Conservation (phyloP, 116 monocot species). For the Zostera marina region DNA sequence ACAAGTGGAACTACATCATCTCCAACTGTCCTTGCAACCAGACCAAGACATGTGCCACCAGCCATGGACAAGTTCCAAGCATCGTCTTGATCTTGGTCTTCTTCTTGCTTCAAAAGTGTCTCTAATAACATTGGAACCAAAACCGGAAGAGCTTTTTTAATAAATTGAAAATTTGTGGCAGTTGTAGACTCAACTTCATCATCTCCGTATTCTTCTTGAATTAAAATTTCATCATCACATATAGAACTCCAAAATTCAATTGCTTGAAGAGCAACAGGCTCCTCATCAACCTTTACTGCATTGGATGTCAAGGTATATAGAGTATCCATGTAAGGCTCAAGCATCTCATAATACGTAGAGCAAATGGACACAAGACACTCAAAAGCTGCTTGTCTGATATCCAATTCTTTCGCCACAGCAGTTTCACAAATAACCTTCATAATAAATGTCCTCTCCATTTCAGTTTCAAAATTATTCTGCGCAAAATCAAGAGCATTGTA, state of each 20-base stretch:
- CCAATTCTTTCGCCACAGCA: slow-evolving; percentile 25
- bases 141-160: slow-evolving; percentile 38
- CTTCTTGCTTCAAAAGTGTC: slow-evolving; percentile 46
- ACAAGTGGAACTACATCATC: slow-evolving; percentile 67
- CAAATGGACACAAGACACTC: slow-evolving; percentile 47
- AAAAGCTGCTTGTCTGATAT: slow-evolving; percentile 32
- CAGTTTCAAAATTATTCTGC: slow-evolving; percentile 25
- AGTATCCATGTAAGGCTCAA: slow-evolving; percentile 29
- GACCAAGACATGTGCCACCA: slow-evolving; percentile 49
- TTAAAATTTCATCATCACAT: slow-evolving; percentile 52
- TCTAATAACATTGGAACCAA: slow-evolving; percentile 43
- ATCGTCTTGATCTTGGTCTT: slow-evolving; percentile 55
- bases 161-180: slow-evolving; percentile 17
- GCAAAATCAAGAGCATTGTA: slow-evolving; percentile 37
- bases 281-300: slow-evolving; percentile 39
- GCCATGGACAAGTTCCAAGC: slow-evolving; percentile 50
- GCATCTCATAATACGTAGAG: slow-evolving; percentile 33
- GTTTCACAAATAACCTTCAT: slow-evolving; percentile 57
- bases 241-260: slow-evolving; percentile 56
- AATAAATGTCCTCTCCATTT: slow-evolving; percentile 62
- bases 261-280: slow-evolving; percentile 45
- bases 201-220: slow-evolving; percentile 43
- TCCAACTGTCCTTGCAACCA: slow-evolving; percentile 60
- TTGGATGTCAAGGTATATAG: slow-evolving; percentile 35
- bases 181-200: slow-evolving; percentile 21